A percentile compares a stretch with the other conserved stretches of the same genome.
Evolutionary conservation across 257 asterid species (phyloP).

Genomic region (Phtheirospermum japonicum): DNA sequence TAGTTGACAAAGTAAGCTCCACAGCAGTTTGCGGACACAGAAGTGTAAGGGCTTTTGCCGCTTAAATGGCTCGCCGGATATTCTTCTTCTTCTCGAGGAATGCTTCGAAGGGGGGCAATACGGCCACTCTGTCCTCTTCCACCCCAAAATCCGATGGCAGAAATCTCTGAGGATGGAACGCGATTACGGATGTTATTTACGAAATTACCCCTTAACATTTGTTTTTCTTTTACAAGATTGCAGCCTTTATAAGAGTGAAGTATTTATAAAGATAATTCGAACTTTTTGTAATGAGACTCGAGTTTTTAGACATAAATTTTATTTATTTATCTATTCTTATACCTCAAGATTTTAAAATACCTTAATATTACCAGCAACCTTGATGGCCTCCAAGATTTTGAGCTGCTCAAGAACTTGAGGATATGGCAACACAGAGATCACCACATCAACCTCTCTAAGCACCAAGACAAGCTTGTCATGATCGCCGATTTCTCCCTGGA

Average conservation of each 20-base stretch:
- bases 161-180: no score
- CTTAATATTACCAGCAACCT: conserved; percentile 50
- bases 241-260: no score
- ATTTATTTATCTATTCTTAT: no score
- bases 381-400: conserved; percentile 52
- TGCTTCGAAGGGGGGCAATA: conserved; percentile 44
- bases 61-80: conserved; percentile 50
- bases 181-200: no score
- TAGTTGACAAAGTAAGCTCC: conserved; percentile 48
- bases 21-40: conserved; percentile 47
- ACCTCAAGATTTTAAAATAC: conserved; percentile 16
- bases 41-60: conserved; percentile 48
- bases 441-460: conserved; percentile 47
- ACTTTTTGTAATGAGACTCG: no score
- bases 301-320: no score
- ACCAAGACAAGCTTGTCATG: conserved; percentile 44
- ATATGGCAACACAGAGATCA: conserved; percentile 43
- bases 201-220: no score
- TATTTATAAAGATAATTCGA: no score
- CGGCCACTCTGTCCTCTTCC: conserved; percentile 46
- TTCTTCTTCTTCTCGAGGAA: conserved; percentile 42
- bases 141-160: conserved; percentile 57
- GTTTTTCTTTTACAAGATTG: no score
- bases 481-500: conserved; percentile 45
- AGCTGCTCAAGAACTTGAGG: conserved; percentile 53